Evolutionary conservation across 768 basidiomycete genomes (phyloP).

Genomic region (Myochromella boudieri): DNA sequence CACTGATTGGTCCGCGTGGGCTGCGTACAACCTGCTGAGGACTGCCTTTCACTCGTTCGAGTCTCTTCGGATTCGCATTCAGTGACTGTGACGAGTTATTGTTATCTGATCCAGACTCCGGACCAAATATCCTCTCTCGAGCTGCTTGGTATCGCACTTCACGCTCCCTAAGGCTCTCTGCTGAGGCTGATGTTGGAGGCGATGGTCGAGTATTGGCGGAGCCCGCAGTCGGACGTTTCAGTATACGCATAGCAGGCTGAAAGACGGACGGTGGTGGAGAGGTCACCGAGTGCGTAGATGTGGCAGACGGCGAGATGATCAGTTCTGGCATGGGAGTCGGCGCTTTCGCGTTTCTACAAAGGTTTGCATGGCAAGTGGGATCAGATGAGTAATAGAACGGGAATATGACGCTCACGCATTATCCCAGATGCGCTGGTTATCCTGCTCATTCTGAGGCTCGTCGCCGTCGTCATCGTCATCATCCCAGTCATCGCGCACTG

Average conservation of each 20-base stretch:
- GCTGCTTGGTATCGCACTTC: slow-evolving; percentile 76
- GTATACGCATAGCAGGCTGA: slow-evolving; percentile 64
- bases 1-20: slow-evolving; percentile 7
- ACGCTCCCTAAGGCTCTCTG: slow-evolving; percentile 55
- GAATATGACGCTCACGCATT: slow-evolving; percentile 42
- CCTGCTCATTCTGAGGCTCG: slow-evolving; percentile 30
- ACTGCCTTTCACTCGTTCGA: too few species aligned
- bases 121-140: slow-evolving; percentile 70
- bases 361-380: background rate
- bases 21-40: background rate
- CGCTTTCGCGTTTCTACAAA: slow-evolving; percentile 50
- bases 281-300: slow-evolving; percentile 35
- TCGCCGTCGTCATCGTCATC: slow-evolving; percentile 27
- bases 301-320: slow-evolving; percentile 38
- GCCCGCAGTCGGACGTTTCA: slow-evolving; percentile 60
- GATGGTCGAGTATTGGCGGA: slow-evolving; percentile 27
- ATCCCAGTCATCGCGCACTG: slow-evolving; percentile 29
- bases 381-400: background rate
- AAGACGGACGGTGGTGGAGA: slow-evolving; percentile 58
- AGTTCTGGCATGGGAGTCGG: slow-evolving; percentile 71
- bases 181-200: slow-evolving; percentile 19
- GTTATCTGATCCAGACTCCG: slow-evolving; percentile 18
- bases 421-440: slow-evolving; percentile 61
- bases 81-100: too few species aligned
- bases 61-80: too few species aligned